These are phyloP conservation scores for Oryza punctata DNA, from an alignment of 176 grass and related monocot genomes.

Conservation along the genomic window DNA sequence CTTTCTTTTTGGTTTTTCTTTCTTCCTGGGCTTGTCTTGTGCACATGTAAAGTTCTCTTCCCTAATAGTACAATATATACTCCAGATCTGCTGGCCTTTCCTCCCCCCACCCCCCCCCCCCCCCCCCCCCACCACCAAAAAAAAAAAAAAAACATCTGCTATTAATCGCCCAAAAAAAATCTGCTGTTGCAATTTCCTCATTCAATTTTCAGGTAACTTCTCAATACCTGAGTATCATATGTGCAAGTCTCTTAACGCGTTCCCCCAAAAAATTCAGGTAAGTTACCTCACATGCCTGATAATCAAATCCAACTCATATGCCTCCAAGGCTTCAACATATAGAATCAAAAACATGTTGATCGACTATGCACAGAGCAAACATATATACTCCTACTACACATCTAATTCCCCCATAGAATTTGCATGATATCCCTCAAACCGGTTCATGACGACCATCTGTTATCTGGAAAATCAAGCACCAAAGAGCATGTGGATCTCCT, in stretches of 20 bases:
- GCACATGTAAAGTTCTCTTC: no score
- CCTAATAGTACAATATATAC: no score
- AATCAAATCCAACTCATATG: neutral
- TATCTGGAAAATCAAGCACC: neutral
- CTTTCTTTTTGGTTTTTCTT: neutral
- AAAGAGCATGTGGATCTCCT: neutral
- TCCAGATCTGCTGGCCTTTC: no score
- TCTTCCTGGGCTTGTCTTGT: neutral
- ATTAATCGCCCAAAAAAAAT: neutral
- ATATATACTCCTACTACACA: neutral
- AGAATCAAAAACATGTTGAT: neutral
- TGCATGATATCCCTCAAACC: neutral
- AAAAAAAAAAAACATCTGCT: no score
- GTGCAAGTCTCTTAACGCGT: no score
- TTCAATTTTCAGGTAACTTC: neutral
- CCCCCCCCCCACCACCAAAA: no score
- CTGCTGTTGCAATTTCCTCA: neutral
- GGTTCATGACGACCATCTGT: neutral
- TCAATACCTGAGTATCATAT: no score
- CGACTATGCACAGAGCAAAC: neutral
- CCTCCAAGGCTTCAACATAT: neutral
- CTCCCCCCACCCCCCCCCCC: no score
- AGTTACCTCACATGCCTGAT: neutral
- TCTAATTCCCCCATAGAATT: neutral
- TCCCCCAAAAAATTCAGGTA: no score